Evolutionary conservation across 2,329 filamentous ascomycete species (phyloP).

Genomic region (Pochonia chlamydosporia): DNA sequence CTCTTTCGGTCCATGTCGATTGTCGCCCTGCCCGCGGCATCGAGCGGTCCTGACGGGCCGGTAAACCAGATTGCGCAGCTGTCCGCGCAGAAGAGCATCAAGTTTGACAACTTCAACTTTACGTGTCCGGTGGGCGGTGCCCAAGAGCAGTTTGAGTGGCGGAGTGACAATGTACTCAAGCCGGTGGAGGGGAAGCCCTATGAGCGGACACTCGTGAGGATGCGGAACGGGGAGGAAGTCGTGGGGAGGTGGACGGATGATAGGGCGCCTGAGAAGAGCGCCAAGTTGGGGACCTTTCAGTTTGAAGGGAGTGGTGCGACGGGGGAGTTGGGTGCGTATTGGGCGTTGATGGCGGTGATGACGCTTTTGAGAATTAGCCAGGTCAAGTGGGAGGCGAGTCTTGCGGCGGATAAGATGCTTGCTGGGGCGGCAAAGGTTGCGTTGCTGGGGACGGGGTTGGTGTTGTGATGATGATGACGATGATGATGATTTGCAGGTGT

Average conservation of each 20-base stretch:
- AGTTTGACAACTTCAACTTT: background rate
- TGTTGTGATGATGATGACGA: too few species aligned
- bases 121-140: background rate
- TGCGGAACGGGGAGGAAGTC: background rate
- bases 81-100: background rate
- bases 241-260: constrained; percentile 1
- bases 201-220: background rate
- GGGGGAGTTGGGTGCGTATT: constrained; percentile 13
- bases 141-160: background rate
- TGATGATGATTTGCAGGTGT: too few species aligned
- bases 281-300: constrained; percentile 8
- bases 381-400: background rate
- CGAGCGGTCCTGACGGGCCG: background rate
- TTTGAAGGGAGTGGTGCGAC: constrained; percentile 13
- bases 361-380: constrained; percentile 2
- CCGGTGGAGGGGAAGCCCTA: background rate
- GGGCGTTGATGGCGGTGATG: constrained; percentile 13
- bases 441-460: background rate
- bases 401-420: background rate
- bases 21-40: background rate
- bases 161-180: background rate
- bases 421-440: background rate
- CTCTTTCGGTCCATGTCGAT: background rate
- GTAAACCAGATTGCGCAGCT: background rate
- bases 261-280: background rate